A percentile compares a stretch with the other conserved stretches of the same genome.
These are phyloP conservation scores for Begonia fuchsioides DNA, from an alignment of 306 rosid species.

Conservation along the genomic window DNA sequence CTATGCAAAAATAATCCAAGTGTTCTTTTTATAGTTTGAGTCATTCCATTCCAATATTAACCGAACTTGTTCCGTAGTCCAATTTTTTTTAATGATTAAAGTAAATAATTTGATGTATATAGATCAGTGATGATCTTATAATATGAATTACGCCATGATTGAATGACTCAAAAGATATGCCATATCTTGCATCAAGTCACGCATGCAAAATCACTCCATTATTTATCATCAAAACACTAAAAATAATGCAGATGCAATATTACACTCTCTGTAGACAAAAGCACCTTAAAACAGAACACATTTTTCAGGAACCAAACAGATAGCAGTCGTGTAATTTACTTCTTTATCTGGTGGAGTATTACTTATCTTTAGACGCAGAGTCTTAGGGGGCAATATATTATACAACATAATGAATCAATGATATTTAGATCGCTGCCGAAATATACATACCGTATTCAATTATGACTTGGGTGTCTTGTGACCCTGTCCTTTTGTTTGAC, in stretches of 20 bases:
- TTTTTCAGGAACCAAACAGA: background rate
- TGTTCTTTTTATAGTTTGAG: too few relatives aligned
- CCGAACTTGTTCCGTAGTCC: too few relatives aligned
- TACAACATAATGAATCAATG: constrained; percentile 25
- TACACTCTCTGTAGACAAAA: background rate
- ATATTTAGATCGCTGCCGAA: constrained; percentile 9
- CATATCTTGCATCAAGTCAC: too few relatives aligned
- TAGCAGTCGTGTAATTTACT: background rate
- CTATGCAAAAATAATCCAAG: too few relatives aligned
- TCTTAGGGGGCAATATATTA: too few relatives aligned
- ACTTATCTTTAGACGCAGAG: background rate
- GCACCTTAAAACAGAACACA: background rate
- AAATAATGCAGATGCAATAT: background rate
- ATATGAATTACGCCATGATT: too few relatives aligned
- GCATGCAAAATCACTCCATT: too few relatives aligned
- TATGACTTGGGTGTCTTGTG: constrained; percentile 54
- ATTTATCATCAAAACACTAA: background rate
- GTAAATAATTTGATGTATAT: too few relatives aligned
- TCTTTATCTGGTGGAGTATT: background rate
- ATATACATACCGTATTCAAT: constrained; percentile 10
- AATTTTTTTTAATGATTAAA: too few relatives aligned
- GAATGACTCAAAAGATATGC: too few relatives aligned
- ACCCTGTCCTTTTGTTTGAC: constrained; percentile 63
- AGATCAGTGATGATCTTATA: too few relatives aligned
- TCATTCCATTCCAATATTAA: too few relatives aligned